Evolutionary conservation across 2,329 filamentous ascomycete genomes (phyloP), one percentile per base, ranked within the genome.

Genomic region (Decorospora gaudefroyi): DNA sequence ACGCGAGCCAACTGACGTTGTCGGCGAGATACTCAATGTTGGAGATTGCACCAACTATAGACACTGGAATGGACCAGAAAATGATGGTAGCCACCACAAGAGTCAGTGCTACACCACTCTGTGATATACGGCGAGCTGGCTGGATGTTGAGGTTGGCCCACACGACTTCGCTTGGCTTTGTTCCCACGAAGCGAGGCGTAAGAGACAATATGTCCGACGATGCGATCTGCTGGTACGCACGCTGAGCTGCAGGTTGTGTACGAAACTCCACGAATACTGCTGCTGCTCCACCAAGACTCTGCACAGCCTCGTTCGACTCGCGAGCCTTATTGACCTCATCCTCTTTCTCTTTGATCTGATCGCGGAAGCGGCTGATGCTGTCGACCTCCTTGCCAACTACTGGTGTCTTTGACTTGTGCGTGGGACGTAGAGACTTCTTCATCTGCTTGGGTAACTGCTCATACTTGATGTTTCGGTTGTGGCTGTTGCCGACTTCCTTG

Each of bases 231-330:
- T 99, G 93, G 67, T 83, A 92, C 10, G 92, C 92, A 39, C 82
- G 79, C 70, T 99, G 91, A 10, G 93, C 93, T 42, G 88, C 87
- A 42, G 86, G 81, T 66, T 96, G 89, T 2, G 80, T 83, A 49
- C 82, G 78, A 63, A 97, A 99, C 67, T 97, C 91, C 53, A 99
- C 84, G 61, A 99, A 99, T 8, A 93, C 88, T 15, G 90, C 86
- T 10, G 86, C 83, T 21, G 90, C 76, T 51, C 84, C 81, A 51
- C 83, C 80, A 49, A 83, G 80, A 45, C 52, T 62, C 10, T 58
- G 54, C 3, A 78, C 83, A 17, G 76, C 73, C 35, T 78, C 80
- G 64, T 92, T 88, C 34, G 80, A 77, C 27, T 76, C 78, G 67
- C 93, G 88, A 16, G 83, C 78, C 28, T 80, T 76, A 35, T 87